Base-by-base conservation (phyloP, 768 basidiomycete genomes). In the Saitozyma sp. region DNA sequence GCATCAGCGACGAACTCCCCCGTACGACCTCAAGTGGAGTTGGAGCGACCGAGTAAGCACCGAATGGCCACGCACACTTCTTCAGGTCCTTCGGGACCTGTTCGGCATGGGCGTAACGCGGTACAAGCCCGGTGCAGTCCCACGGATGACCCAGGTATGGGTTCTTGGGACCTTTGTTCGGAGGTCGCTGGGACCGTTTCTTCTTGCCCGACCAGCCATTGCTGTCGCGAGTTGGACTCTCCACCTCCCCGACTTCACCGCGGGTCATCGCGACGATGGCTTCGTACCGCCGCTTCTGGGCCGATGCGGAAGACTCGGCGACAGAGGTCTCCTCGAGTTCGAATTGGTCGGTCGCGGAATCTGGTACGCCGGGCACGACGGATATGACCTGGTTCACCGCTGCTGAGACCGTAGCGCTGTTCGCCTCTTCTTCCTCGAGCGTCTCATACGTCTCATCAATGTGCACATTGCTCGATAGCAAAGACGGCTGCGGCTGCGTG, bases 61-160 rank as follows among this genome's bases (percentile, higher is more conserved):
- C 38, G 14, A n/a, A 46, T 29, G n/a, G 11, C 14, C 37, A 82
- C 89, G 63, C 71, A 94, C 92, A 95, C 83, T 96, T 96, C 69
- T 84, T 82, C 9, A 95, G 83, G 72, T 89, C 85, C 16, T 84
- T 81, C 3, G 93, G 92, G 9, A 94, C 90, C 64, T 94, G 82
- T 0, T 84, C 82, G 3, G 81, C 77, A 29, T 86, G 75, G 14
- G 81, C 83, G 74, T 90, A 93, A 73, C 86, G 85, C 3, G 87
- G 85, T 3, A 92, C 91, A 0, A 92, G 83, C 1, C 85, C 85
- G 0, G 85, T 86, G 19, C 88, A 89, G 71, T 93, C 88, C 79
- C 79, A 80, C 9, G 74, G 67, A 65, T 78, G 77, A 20, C 59
- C 68, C 11, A 19, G 6, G 42, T 65, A 69, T 9, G 48, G n/a